A percentile compares a stretch with the other conserved stretches of the same genome.
Conservation (phyloP, 1,139 yeast species). For the Debaryomyces sp. region DNA sequence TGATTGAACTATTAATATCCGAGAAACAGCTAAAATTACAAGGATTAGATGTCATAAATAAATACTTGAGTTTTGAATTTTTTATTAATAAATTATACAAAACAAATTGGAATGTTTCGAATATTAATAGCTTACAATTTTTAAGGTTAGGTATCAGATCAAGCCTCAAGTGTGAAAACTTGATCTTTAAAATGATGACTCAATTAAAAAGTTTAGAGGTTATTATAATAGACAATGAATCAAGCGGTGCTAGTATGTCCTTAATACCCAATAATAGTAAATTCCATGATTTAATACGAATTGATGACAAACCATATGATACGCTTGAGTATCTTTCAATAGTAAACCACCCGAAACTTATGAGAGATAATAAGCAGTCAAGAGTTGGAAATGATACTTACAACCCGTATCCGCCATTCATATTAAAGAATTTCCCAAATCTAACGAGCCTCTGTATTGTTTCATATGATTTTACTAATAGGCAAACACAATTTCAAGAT, state of each 20-base stretch:
- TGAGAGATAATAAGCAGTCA: conserved; percentile 12
- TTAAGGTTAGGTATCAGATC: conserved; percentile 33
- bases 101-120: conserved; percentile 28
- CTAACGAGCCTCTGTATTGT: conserved; percentile 30
- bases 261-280: conserved; percentile 25
- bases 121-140: conserved; percentile 22
- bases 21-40: conserved; percentile 23
- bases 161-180: conserved; percentile 23
- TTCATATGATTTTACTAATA: conserved; percentile 34
- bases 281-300: conserved; percentile 14
- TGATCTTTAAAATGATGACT: conserved; percentile 32
- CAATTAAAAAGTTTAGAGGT: conserved; percentile 28
- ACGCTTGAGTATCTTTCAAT: conserved; percentile 24
- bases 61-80: conserved; percentile 27
- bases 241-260: conserved; percentile 19
- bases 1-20: conserved; percentile 28
- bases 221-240: conserved; percentile 16
- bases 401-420: conserved; percentile 29
- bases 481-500: conserved; percentile 31
- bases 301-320: conserved; percentile 7
- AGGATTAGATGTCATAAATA: conserved; percentile 30
- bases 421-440: conserved; percentile 23
- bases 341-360: conserved; percentile 31
- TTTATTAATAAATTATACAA: conserved; percentile 29
- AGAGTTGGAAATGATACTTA: conserved; percentile 22